Evolutionary conservation across 169 alveolate species (phyloP).

Genomic region (Fabrea salina): DNA sequence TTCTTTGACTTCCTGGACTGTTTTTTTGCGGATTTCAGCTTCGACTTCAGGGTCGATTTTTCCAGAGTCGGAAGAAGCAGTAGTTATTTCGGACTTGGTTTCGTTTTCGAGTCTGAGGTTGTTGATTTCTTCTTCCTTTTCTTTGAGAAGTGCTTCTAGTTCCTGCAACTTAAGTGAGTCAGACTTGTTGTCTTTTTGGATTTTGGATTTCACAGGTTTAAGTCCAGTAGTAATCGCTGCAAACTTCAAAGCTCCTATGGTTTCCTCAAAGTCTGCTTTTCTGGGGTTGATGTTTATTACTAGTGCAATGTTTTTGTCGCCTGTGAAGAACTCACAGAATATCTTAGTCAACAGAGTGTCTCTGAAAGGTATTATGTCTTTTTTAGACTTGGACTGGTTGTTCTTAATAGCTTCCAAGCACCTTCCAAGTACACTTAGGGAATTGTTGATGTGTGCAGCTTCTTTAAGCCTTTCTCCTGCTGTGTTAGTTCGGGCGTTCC

Average conservation of each 20-base stretch:
- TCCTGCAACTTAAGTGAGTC: not conserved
- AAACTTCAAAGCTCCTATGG: slow-evolving; percentile 86
- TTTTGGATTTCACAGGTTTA: not conserved
- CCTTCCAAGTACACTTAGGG: slow-evolving; percentile 88
- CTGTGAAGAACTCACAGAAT: slow-evolving; percentile 74
- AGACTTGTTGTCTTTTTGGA: not conserved
- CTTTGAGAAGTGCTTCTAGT: not conserved
- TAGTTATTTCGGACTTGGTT: not conserved
- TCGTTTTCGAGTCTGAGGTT: not conserved
- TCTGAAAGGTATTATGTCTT: slow-evolving; percentile 25
- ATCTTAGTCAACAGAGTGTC: slow-evolving; percentile 36
- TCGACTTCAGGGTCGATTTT: not conserved
- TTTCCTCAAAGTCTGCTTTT: slow-evolving; percentile 88
- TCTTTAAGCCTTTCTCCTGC: slow-evolving; percentile 87
- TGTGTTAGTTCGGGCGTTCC: slow-evolving; percentile 64
- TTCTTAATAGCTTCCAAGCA: slow-evolving; percentile 88
- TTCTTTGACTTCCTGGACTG: not conserved
- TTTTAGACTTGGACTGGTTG: slow-evolving; percentile 59
- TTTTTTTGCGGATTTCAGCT: not conserved
- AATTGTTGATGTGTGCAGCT: slow-evolving; percentile 90
- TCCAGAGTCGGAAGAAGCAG: not conserved
- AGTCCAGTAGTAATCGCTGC: slow-evolving; percentile 52
- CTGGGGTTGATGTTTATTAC: slow-evolving; percentile 89
- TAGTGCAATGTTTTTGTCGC: slow-evolving; percentile 91
- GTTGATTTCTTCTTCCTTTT: not conserved